Base-by-base conservation (phyloP, 345 rosid genomes). In the Boechera stricta region DNA sequence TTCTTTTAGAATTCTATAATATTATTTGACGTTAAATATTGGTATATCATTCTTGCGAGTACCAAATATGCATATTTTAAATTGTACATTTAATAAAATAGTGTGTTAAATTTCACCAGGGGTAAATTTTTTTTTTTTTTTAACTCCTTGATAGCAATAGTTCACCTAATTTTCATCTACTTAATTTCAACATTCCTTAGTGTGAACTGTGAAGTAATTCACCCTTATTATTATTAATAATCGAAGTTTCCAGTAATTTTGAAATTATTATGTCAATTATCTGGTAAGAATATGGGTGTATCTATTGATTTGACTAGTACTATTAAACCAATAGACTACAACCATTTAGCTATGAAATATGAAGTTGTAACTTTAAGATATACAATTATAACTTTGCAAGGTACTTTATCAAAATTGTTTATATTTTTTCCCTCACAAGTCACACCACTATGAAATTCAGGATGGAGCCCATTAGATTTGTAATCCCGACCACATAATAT, bases 401-500 rank as follows among this genome's bases (percentile, higher is more conserved):
- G 6, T 47, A 24, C 16, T 66, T 64, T 33, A 21, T 51, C 8
- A 51, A 33, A 3, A 49, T 11, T 57, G 26, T 35, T 16, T 35
- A 36, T 16, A 18, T 18, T 31, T 28, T 26, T 11, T 5, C 35
- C 35, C 57, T 39, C 75, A 21, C 28, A 21, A 48, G 28, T 71
- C 59, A 59, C 3, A 59, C n/a, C 7, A 33, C 32, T 18, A 18
- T 38, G 60, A 61, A 64, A 54, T 44, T 33, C 35, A 53, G 44
- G 29, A 55, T 74, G 64, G 64, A 74, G 57, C 64, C 77, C 71
- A 44, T 36, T 42, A 41, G 15, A 33, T 41, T 64, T 74, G 64
- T 48, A 67, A 67, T 67, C 62, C 79, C 68, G 68, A 76, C 73
- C 74, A 76, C 57, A 60, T 39, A 26, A 49, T 60, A 29, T 62